These are phyloP conservation scores for Cyclotella sp. DNA, from an alignment of 108 stramenopile genomes.

Conservation along the genomic window DNA sequence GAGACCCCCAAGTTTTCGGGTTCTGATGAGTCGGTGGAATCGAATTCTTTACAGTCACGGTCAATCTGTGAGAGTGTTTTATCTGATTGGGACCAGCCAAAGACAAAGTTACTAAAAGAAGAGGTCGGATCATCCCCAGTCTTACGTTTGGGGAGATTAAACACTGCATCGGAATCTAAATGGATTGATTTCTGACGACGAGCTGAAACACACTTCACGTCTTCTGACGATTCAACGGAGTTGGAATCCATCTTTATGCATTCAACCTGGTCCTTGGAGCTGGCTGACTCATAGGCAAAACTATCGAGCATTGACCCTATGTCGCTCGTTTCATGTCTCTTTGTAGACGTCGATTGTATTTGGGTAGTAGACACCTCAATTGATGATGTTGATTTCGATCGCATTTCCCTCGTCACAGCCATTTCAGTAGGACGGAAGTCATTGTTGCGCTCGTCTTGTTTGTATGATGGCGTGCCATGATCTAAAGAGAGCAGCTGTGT, in stretches of 20 bases:
- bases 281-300: conserved; percentile 30
- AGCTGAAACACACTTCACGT: background rate
- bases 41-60: background rate
- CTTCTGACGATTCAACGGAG: background rate
- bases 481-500: conserved; percentile 21
- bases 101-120: too few species aligned
- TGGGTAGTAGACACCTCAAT: background rate
- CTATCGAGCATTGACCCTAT: background rate
- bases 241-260: background rate
- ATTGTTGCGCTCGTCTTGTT: background rate
- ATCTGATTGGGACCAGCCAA: conserved; percentile 14
- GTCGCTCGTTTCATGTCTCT: too few species aligned
- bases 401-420: background rate
- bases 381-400: background rate
- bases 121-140: background rate
- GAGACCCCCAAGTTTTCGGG: background rate
- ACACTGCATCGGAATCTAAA: background rate
- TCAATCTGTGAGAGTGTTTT: background rate
- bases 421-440: background rate
- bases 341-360: too few species aligned
- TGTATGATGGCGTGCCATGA: background rate
- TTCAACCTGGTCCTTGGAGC: background rate
- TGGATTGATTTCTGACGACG: too few species aligned
- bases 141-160: background rate
- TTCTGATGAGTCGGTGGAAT: background rate